Conservation (phyloP, 116 monocot species). For the Zostera marina region DNA sequence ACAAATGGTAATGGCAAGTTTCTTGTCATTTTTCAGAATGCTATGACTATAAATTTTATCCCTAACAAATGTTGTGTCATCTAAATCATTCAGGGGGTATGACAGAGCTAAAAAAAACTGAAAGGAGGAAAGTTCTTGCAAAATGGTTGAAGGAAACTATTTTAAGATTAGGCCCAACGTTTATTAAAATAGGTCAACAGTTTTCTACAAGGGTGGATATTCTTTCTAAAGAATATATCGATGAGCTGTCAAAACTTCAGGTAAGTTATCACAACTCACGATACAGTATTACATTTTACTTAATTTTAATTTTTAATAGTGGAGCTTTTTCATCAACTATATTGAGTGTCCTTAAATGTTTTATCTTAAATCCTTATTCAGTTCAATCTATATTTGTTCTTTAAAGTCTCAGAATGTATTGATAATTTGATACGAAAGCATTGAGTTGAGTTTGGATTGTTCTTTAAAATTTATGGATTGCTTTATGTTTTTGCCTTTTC, state of each 20-base stretch:
- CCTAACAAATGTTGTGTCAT: too few species aligned
- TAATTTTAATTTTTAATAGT: neutral
- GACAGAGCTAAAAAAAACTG: conserved; percentile 80
- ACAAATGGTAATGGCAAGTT: neutral
- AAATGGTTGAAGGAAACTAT: conserved; percentile 98
- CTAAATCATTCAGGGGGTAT: conserved; percentile 56
- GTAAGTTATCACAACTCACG: conserved; percentile 8
- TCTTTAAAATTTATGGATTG: too few species aligned
- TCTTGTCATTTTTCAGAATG: neutral
- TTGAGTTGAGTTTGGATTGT: too few species aligned
- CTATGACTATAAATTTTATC: neutral
- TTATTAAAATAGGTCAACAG: conserved; percentile 98
- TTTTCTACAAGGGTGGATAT: conserved; percentile 99
- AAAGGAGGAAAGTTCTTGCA: conserved; percentile 67
- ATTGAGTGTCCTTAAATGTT: neutral
- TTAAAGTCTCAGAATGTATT: too few species aligned
- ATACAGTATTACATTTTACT: neutral
- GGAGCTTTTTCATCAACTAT: neutral
- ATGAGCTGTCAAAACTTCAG: conserved; percentile 98
- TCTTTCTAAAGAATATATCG: conserved; percentile 96
- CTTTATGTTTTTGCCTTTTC: too few species aligned
- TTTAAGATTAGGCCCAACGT: conserved; percentile 93
- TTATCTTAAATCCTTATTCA: too few species aligned
- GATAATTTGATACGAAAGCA: too few species aligned
- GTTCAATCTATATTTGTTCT: too few species aligned